Evolutionary conservation across 225 moss, liverwort and hornwort genomes (phyloP), one percentile per base, ranked within the genome.

Genomic region (Bryum argenteum): DNA sequence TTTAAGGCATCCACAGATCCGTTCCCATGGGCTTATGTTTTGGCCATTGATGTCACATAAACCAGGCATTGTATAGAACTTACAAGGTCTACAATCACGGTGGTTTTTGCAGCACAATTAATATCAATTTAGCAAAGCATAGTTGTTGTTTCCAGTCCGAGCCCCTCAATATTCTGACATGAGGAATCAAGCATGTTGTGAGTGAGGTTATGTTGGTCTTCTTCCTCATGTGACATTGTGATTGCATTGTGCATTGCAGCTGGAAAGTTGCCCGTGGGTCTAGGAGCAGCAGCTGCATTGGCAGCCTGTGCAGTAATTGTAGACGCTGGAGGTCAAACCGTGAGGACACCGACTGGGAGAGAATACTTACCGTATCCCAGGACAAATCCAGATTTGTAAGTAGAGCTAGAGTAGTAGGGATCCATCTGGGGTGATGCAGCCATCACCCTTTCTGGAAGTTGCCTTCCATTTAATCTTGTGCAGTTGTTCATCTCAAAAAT

Each of bases 251-350:
- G 43, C 42, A 33, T 71, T 81, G 78, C 87, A 89, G 87, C 91
- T 69, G 88, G 91, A 40, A 91, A 85, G 56, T 61, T 94, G 71
- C 85, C 94, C 14, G 84, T 90, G 37, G 94, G 88, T 26, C 45
- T 91, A 57, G 94, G 90, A 79, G 94, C 94, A 48, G 88, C 88
- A 75, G 94, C 90, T n/a, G 91, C 94, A 11, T 79, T 94, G 54
- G 91, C 94, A 55, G 85, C 87, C 14, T 82, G 87, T 67, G 88
- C 91, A 21, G 91, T 88, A 11, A 85, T 94, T 78, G 83, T 94
- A 67, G 94, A 94, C 78, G 88, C 84, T n/a, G 89, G 88, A 54
- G 91, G 91, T 19, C 91, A 90, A 87, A 81, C 66, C 33, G 90
- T 89, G 71, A 83, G 94, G 61, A 91, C 76, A 52, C 77, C 84